Evolutionary conservation across 352 stramenopile species (phyloP), one percentile per base, ranked within the genome.

Genomic region (Pythium dissimile): DNA sequence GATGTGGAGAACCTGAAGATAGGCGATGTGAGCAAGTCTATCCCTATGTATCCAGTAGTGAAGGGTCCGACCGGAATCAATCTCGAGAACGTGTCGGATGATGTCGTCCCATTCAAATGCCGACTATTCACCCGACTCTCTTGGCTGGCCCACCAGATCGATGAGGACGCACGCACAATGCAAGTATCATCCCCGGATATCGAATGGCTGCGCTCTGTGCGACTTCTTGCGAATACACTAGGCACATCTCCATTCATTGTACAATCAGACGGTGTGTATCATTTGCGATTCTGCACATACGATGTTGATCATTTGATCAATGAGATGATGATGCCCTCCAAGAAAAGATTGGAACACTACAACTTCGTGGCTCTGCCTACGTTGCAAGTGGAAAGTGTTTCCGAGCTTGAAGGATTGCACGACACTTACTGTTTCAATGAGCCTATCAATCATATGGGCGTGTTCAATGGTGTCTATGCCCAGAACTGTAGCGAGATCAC

Each of bases 401-500:
- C 28, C 28, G 23, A 52, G 20, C 45, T 52, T 5, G 28, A 52
- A 39, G 45, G 45, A 7, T 39, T 5, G 27, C 28, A 52, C 28
- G 28, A 52, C 45, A 52, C 45, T 13, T 52, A 24, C 45, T 52
- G 45, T 24, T 39, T 52, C 18, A 52, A 52, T 18, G 45, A 52
- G 20, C 45, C 45, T 12, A 24, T 39, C 24, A 23, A 20, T 7
- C 45, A 52, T 20, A 23, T 23, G 9, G 45, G 45, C 16, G 45
- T 52, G 10, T 52, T 52, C 45, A 52, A 52, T 26, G 45, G 45
- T 21, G 45, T 52, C 24, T 52, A 52, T 26, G 38, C 26, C 20
- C 24, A 26, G 6, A 35, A 52, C 16, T 52, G 45, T 72, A 97
- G 89, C n/a, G 94, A 98, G 70, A 98, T 98, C 71, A 75, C 98